Conservation (phyloP, 257 asterid species). For the Fraxinus excelsior region DNA sequence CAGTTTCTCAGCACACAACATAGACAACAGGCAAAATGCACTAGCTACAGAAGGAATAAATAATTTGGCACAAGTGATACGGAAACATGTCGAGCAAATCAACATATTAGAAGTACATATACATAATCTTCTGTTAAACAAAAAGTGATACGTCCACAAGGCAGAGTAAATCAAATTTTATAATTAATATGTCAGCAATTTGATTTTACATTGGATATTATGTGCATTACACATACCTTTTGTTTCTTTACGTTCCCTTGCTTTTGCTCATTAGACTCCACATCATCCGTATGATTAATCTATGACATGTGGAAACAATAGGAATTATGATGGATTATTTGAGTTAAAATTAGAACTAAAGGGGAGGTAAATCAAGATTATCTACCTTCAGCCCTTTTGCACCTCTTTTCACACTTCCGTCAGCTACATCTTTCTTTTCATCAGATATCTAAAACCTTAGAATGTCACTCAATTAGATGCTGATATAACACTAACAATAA, state of each 20-base stretch:
- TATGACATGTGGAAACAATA: conserved; percentile 25
- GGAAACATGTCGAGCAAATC: neutral
- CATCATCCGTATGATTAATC: conserved; percentile 39
- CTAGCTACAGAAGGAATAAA: neutral
- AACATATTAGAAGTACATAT: conserved; percentile 6
- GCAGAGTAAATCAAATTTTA: neutral
- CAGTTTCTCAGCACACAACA: conserved; percentile 2
- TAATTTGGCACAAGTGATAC: neutral
- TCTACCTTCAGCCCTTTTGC: conserved; percentile 17
- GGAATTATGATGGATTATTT: neutral
- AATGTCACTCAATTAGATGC: conserved; percentile 9
- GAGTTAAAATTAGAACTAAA: neutral
- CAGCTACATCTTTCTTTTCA: conserved; percentile 28
- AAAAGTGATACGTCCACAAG: neutral
- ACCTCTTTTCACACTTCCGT: conserved; percentile 15
- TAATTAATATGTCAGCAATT: conserved; percentile 10
- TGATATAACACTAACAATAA: neutral
- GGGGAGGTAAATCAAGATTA: conserved; percentile 15
- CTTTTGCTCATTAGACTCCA: conserved; percentile 32
- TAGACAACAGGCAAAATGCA: conserved; percentile 4
- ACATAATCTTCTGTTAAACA: neutral
- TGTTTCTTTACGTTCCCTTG: conserved; percentile 58
- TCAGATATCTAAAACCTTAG: conserved; percentile 24
- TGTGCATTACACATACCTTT: conserved; percentile 51
- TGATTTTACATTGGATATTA: conserved; percentile 12